Evolutionary conservation across 2,329 filamentous ascomycete genomes (phyloP).

Genomic region (Fusarium paranaense): DNA sequence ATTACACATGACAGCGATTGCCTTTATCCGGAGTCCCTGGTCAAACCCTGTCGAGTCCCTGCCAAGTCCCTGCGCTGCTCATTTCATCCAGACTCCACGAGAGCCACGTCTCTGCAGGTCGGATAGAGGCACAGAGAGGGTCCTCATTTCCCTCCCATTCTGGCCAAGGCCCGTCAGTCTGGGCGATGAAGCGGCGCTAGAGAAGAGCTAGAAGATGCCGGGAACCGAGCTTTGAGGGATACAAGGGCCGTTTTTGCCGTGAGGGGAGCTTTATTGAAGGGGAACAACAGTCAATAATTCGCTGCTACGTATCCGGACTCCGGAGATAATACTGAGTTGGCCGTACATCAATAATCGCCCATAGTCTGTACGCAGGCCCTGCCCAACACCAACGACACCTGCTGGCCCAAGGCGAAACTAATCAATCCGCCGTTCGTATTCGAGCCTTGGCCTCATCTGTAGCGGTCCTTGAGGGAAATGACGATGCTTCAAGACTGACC

Average conservation of each 20-base stretch:
- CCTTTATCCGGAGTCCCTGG: background rate
- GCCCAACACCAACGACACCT: background rate
- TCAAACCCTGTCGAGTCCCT: background rate
- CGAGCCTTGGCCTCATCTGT: background rate
- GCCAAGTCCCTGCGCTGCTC: background rate
- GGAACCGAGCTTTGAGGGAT: background rate
- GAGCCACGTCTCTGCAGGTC: background rate
- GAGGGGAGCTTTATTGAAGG: background rate
- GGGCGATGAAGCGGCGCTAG: background rate
- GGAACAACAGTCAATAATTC: background rate
- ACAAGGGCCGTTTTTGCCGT: slow-evolving; percentile 14
- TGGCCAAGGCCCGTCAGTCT: background rate
- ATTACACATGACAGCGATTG: slow-evolving; percentile 7
- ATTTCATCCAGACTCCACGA: background rate
- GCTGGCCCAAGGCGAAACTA: background rate
- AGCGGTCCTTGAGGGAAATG: slow-evolving; percentile 11
- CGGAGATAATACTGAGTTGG: background rate
- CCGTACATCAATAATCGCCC: background rate
- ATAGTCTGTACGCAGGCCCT: background rate
- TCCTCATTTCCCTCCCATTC: slow-evolving; percentile 1
- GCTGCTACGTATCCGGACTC: background rate
- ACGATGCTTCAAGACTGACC: background rate
- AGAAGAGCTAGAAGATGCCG: background rate
- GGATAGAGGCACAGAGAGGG: background rate
- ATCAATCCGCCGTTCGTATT: background rate